Conservation (phyloP, 768 basidiomycete genomes). For the Amanita pseudoporphyria region DNA sequence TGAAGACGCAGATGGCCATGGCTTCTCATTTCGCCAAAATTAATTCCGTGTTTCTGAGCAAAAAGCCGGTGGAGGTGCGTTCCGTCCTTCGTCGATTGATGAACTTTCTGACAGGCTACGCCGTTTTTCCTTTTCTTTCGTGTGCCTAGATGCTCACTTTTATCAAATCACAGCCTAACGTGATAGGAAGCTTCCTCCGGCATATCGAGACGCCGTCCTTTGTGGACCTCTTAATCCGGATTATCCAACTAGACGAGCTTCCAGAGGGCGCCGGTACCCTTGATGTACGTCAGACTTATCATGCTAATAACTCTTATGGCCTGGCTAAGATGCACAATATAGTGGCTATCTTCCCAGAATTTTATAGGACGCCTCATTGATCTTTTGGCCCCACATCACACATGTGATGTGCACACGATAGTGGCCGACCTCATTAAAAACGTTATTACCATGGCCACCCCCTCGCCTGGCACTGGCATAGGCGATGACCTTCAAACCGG, state of each 20-base stretch:
- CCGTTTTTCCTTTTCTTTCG: too few relatives aligned
- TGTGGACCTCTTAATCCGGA: slow-evolving; percentile 83
- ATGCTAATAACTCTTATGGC: slow-evolving; percentile 8
- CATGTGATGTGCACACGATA: slow-evolving; percentile 71
- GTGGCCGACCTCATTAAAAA: slow-evolving; percentile 89
- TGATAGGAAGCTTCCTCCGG: slow-evolving; percentile 73
- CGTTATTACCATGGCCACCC: slow-evolving; percentile 90
- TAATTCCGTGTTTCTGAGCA: slow-evolving; percentile 78
- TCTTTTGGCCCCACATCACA: slow-evolving; percentile 70
- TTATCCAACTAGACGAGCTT: slow-evolving; percentile 84
- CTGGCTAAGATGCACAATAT: slow-evolving; percentile 12
- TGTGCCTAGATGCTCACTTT: slow-evolving; percentile 80
- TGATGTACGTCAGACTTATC: slow-evolving; percentile 53
- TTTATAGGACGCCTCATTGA: slow-evolving; percentile 76
- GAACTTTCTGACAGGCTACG: too few relatives aligned
- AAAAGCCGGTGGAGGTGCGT: slow-evolving; percentile 83
- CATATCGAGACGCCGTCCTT: slow-evolving; percentile 88
- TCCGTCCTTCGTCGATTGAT: slow-evolving; percentile 14
- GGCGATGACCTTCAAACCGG: slow-evolving; percentile 61
- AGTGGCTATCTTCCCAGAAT: slow-evolving; percentile 85
- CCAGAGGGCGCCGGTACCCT: slow-evolving; percentile 75
- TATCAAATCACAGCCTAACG: slow-evolving; percentile 71
- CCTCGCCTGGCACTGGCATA: slow-evolving; percentile 69
- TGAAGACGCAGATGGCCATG: slow-evolving; percentile 81
- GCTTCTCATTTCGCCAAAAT: slow-evolving; percentile 94